Conservation (phyloP, 2,329 filamentous ascomycete genomes). For the Capronia americana region DNA sequence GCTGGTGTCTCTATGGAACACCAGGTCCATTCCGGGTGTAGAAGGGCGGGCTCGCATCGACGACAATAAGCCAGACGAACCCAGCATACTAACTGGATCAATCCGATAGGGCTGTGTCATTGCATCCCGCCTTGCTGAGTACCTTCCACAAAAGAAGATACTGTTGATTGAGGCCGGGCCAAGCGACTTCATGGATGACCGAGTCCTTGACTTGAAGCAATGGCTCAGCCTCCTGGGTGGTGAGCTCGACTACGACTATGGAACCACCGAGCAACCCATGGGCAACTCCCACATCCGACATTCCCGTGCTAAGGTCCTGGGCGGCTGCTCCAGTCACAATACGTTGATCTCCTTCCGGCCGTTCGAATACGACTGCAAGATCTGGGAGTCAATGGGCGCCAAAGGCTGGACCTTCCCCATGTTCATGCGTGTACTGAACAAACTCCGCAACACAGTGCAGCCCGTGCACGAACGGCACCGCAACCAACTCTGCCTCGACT, state of each 20-base stretch:
- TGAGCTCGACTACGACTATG: slow-evolving; percentile 90
- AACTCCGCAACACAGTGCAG: slow-evolving; percentile 87
- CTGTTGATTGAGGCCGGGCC: slow-evolving; percentile 88
- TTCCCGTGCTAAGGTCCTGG: slow-evolving; percentile 88
- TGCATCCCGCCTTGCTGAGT: slow-evolving; percentile 78
- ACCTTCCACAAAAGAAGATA: slow-evolving; percentile 80
- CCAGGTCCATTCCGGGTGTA: neutral
- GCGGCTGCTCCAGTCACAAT: slow-evolving; percentile 92
- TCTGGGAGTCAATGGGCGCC: slow-evolving; percentile 83
- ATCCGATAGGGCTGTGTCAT: slow-evolving; percentile 71
- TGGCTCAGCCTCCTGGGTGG: slow-evolving; percentile 86
- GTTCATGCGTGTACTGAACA: slow-evolving; percentile 81
- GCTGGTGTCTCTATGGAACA: neutral
- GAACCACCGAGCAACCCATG: slow-evolving; percentile 86
- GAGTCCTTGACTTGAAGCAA: slow-evolving; percentile 83
- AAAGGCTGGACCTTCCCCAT: slow-evolving; percentile 86
- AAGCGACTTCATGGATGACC: slow-evolving; percentile 86
- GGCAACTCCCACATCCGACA: slow-evolving; percentile 89
- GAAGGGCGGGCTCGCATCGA: neutral
- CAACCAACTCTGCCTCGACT: slow-evolving; percentile 91
- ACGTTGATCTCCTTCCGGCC: slow-evolving; percentile 91
- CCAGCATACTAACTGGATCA: slow-evolving; percentile 11
- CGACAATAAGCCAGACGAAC: neutral
- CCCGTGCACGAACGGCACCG: slow-evolving; percentile 83
- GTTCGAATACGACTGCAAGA: slow-evolving; percentile 84